A percentile compares a stretch with the other conserved stretches of the same genome.
These are phyloP conservation scores for Kluyveromyces aestuarii DNA, from an alignment of 805 yeast genomes.

Conservation along the genomic window DNA sequence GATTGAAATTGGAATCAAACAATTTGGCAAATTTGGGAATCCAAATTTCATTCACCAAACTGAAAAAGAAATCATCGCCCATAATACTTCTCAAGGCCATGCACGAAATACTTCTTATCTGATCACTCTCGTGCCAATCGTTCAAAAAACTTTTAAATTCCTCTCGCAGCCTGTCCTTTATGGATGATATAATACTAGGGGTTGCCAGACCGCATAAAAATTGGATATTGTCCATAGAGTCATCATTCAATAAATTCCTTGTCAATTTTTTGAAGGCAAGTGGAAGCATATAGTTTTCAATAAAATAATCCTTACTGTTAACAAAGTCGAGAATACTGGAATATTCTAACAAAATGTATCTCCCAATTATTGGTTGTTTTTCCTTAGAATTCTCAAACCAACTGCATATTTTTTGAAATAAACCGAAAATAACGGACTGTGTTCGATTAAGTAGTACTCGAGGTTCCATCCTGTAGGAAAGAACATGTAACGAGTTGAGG, in stretches of 20 bases:
- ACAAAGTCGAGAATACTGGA: slow-evolving; percentile 15
- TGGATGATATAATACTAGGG: not conserved
- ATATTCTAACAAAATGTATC: slow-evolving; percentile 9
- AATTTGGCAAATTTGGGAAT: slow-evolving; percentile 11
- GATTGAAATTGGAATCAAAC: slow-evolving; percentile 21
- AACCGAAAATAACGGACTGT: slow-evolving; percentile 16
- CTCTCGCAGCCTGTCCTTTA: slow-evolving; percentile 3
- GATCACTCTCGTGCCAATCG: slow-evolving; percentile 15
- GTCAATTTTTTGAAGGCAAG: not conserved
- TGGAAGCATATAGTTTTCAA: slow-evolving; percentile 30
- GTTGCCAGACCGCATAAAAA: not conserved
- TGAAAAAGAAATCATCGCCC: slow-evolving; percentile 6
- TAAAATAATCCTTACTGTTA: slow-evolving; percentile 18
- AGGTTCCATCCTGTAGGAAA: slow-evolving; percentile 15
- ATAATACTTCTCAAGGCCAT: slow-evolving; percentile 9
- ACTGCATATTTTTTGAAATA: slow-evolving; percentile 4
- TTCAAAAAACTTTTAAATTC: slow-evolving; percentile 11
- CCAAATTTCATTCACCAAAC: slow-evolving; percentile 7
- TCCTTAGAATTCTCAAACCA: not conserved
- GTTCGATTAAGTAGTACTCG: slow-evolving; percentile 12
- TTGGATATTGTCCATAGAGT: not conserved
- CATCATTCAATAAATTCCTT: not conserved
- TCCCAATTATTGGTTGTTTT: not conserved
- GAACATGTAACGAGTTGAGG: slow-evolving; percentile 6
- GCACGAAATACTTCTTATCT: not conserved